phyloP scores from a whole-genome alignment of 2,329 filamentous ascomycete species.

The Grosmannia huntii region DNA sequence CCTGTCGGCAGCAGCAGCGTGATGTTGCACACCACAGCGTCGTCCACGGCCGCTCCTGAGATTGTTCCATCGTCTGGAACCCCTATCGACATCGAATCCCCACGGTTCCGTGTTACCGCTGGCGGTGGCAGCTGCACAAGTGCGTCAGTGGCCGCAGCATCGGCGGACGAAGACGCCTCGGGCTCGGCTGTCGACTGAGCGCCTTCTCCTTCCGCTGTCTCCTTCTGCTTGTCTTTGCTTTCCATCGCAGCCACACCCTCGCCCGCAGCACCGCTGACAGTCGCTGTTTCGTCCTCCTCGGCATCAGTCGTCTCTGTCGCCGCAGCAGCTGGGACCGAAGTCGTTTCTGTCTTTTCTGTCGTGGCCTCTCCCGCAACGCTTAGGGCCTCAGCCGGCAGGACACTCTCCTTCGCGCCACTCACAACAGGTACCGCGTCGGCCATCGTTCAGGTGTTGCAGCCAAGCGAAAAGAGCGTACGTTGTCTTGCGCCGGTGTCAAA shows the following conservation, averaged over 20 bases:
- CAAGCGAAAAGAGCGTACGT: neutral
- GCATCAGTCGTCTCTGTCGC: constrained; percentile 8
- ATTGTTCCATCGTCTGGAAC: neutral
- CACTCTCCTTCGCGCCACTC: constrained; percentile 13
- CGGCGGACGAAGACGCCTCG: neutral
- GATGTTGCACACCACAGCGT: constrained; percentile 49
- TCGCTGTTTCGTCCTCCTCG: neutral
- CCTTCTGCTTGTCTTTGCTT: neutral
- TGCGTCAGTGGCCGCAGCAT: neutral
- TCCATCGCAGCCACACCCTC: neutral
- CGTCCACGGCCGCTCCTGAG: constrained; percentile 12
- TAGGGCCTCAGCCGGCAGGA: constrained; percentile 3
- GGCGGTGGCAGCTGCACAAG: constrained; percentile 1
- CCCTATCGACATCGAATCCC: constrained; percentile 10
- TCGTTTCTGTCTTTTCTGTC: neutral
- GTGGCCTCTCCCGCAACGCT: neutral
- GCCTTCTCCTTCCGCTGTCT: neutral
- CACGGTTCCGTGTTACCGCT: constrained; percentile 15
- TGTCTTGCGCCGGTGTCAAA: neutral
- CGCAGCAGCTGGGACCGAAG: constrained; percentile 2
- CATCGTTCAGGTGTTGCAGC: neutral
- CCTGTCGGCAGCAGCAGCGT: constrained; percentile 73
- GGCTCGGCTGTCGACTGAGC: neutral
- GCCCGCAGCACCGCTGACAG: neutral
- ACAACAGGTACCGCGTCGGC: constrained; percentile 7